Base-by-base conservation (phyloP, 225 moss, liverwort and hornwort species). In the Physcomitrellopsis africana region DNA sequence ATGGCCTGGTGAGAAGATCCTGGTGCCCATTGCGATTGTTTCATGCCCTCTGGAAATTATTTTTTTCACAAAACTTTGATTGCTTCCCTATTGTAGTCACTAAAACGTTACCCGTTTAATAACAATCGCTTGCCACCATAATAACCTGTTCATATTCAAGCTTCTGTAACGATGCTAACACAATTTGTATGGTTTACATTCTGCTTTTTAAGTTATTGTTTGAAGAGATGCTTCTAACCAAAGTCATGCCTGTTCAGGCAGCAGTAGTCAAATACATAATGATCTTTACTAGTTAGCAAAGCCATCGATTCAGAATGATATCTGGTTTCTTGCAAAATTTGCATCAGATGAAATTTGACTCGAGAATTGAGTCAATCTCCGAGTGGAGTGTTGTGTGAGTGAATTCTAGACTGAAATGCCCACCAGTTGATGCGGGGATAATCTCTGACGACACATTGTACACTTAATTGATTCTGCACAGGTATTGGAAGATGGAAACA, bases 401-500 rank as follows among this genome's bases (percentile, higher is more conserved):
- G n/a, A 65, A 76, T 47, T 47, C 11, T 65, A 47, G 43, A 26
- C 12, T 17, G 47, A 10, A 22, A 37, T 37, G 32, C 32, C 4
- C 32, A 37, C 67, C 19, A 56, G 19, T 48, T 37, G 26, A 3
- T 1, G 10, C 24, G 22, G 14, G 22, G 44, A 70, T 1, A 53
- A 53, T 27, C 43, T 51, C 9, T 37, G 14, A 52, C 68, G 10
- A n/a, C 51, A 24, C 44, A 52, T 2, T 9, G 16, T 42, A 56
- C 27, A 6, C 68, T 19, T 1, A 18, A 1, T 47, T 76, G 63
- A 64, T 72, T 49, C 18, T 26, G 32, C 14, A 46, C 73, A 96
- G 96, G 96, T 96, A 96, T 77, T 85, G 85, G 65, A 87, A 91
- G 77, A 88, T 90, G 86, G 96, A 96, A 82, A 88, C 94, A 20